phyloP scores from a whole-genome alignment of 2,329 filamentous ascomycete species.

The Triangularia verruculosa region DNA sequence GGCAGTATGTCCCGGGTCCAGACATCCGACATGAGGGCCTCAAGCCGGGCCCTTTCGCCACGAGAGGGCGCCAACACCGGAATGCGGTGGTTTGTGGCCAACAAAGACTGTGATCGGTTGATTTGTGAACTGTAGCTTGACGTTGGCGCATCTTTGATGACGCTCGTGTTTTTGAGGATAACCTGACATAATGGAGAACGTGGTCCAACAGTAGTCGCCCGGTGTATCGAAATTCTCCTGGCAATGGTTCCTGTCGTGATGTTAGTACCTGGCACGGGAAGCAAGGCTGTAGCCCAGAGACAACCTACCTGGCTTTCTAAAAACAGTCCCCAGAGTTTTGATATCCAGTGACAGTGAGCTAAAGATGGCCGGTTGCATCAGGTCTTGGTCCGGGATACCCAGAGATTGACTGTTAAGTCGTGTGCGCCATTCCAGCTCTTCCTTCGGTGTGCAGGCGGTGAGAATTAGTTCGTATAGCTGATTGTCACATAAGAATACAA shows the following conservation, averaged over 20 bases:
- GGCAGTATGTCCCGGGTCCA: slow-evolving; percentile 81
- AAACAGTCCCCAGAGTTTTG: slow-evolving; percentile 70
- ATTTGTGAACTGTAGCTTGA: slow-evolving; percentile 52
- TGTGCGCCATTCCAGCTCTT: slow-evolving; percentile 76
- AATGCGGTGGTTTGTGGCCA: slow-evolving; percentile 63
- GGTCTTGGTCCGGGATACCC: slow-evolving; percentile 47
- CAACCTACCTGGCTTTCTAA: slow-evolving; percentile 65
- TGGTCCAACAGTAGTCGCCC: slow-evolving; percentile 69
- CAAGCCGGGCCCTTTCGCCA: slow-evolving; percentile 73
- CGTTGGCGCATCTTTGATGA: slow-evolving; percentile 53
- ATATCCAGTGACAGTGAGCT: slow-evolving; percentile 68
- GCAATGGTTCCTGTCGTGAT: slow-evolving; percentile 48
- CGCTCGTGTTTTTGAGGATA: slow-evolving; percentile 81
- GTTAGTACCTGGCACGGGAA: neutral
- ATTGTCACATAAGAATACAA: slow-evolving; percentile 75
- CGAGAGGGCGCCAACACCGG: slow-evolving; percentile 71
- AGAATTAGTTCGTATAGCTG: slow-evolving; percentile 81
- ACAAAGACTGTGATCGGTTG: slow-evolving; percentile 74
- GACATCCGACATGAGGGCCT: slow-evolving; percentile 70
- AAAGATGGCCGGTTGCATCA: slow-evolving; percentile 49
- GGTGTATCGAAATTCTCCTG: slow-evolving; percentile 72
- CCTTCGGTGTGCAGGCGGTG: slow-evolving; percentile 77
- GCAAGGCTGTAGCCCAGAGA: too few species aligned
- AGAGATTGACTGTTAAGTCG: slow-evolving; percentile 54
- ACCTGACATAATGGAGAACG: slow-evolving; percentile 70